Conservation (phyloP, 1,284 basidiomycete genomes). For the Tremellales sp. region DNA sequence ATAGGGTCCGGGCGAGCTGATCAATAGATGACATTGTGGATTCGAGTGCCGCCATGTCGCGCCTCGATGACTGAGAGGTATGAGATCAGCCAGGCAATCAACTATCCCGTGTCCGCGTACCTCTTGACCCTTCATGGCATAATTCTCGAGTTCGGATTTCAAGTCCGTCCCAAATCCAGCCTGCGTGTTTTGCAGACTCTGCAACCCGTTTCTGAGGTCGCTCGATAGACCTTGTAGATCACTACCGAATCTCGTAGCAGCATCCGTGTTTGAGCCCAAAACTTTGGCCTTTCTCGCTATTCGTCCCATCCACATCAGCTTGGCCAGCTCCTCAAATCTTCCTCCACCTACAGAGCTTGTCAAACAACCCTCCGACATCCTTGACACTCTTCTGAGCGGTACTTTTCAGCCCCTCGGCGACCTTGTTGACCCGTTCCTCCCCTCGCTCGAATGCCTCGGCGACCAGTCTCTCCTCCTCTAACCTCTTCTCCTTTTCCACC, state of each 20-base stretch:
- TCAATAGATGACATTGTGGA: conserved; percentile 58
- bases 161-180: conserved; percentile 51
- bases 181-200: conserved; percentile 52
- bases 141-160: conserved; percentile 57
- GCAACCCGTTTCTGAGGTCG: conserved; percentile 60
- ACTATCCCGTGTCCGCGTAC: conserved; percentile 16
- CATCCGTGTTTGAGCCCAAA: conserved; percentile 63
- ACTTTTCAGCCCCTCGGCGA: conserved; percentile 66
- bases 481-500: conserved; percentile 54
- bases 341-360: conserved; percentile 68
- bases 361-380: conserved; percentile 71
- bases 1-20: conserved; percentile 59
- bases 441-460: conserved; percentile 71
- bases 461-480: conserved; percentile 74
- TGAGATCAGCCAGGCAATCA: conserved; percentile 9
- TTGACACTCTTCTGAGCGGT: conserved; percentile 64
- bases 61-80: conserved; percentile 28
- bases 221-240: conserved; percentile 59
- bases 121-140: conserved; percentile 56
- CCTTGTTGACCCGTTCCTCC: conserved; percentile 64
- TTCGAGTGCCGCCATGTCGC: conserved; percentile 29
- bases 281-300: conserved; percentile 70
- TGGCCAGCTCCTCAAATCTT: background rate
- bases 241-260: conserved; percentile 61
- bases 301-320: background rate